Evolutionary conservation across 176 grass and related monocot genomes (phyloP).

Genomic region (Lolium perenne): DNA sequence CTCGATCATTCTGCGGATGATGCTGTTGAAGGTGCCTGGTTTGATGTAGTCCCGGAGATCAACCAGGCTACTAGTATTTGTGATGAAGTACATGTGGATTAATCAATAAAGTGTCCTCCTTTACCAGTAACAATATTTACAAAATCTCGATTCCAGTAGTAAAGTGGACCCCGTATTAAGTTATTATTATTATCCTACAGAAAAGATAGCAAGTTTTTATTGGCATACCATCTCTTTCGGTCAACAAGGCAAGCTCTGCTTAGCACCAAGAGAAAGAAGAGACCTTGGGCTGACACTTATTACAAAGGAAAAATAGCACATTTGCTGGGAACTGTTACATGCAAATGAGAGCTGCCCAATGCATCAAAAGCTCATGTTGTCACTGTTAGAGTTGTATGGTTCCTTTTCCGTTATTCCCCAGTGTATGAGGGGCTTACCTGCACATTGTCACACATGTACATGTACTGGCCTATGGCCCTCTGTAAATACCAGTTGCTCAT

Average conservation of each 20-base stretch:
- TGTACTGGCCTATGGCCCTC: no score
- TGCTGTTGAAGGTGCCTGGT: neutral
- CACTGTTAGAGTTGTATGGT: no score
- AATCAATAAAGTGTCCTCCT: neutral
- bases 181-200: neutral
- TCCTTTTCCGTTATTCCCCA: no score
- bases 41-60: neutral
- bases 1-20: neutral
- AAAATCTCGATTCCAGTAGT: neutral
- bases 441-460: no score
- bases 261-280: neutral
- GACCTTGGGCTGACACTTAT: neutral
- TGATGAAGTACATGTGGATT: neutral
- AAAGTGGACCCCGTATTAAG: neutral
- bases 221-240: neutral
- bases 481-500: no score
- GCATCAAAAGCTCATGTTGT: constrained; percentile 69
- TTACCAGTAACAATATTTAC: neutral
- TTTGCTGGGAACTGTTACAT: neutral
- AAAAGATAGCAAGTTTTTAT: neutral
- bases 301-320: neutral
- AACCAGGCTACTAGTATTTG: neutral
- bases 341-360: neutral
- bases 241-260: neutral
- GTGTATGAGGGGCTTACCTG: no score